phyloP scores from a whole-genome alignment of 805 yeast species.

The Ogataea methanolica region DNA sequence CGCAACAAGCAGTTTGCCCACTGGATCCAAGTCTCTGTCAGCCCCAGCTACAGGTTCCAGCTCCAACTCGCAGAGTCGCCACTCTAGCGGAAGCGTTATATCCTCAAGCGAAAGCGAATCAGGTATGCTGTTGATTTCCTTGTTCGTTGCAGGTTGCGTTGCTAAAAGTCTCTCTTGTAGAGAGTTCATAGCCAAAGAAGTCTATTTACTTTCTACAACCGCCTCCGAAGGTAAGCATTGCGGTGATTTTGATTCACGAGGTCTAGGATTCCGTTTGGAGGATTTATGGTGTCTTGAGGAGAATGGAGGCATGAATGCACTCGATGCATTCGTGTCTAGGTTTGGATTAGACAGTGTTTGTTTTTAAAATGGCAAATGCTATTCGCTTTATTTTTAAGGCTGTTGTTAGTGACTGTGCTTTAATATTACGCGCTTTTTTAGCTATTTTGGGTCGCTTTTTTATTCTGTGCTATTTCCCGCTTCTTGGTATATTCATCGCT shows the following conservation, averaged over 20 bases:
- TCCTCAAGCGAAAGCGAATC: constrained; percentile 6
- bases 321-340: constrained; percentile 16
- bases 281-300: constrained; percentile 28
- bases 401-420: neutral
- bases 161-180: constrained; percentile 19
- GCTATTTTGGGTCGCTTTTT: neutral
- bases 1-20: no score
- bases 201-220: constrained; percentile 10
- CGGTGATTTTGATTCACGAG: neutral
- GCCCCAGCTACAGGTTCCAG: no score
- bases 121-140: constrained; percentile 18
- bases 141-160: constrained; percentile 26
- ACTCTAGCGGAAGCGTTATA: constrained; percentile 1
- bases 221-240: no score
- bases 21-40: no score
- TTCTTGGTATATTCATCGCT: neutral
- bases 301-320: constrained; percentile 9
- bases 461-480: neutral
- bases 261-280: constrained; percentile 20
- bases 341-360: constrained; percentile 11
- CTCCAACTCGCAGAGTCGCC: no score
- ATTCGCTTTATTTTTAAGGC: neutral
- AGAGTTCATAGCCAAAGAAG: constrained; percentile 25
- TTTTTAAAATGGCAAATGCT: neutral
- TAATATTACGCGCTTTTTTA: neutral